These are phyloP conservation scores for Pseudoturritis turrita DNA, from an alignment of 345 rosid genomes.

Conservation along the genomic window DNA sequence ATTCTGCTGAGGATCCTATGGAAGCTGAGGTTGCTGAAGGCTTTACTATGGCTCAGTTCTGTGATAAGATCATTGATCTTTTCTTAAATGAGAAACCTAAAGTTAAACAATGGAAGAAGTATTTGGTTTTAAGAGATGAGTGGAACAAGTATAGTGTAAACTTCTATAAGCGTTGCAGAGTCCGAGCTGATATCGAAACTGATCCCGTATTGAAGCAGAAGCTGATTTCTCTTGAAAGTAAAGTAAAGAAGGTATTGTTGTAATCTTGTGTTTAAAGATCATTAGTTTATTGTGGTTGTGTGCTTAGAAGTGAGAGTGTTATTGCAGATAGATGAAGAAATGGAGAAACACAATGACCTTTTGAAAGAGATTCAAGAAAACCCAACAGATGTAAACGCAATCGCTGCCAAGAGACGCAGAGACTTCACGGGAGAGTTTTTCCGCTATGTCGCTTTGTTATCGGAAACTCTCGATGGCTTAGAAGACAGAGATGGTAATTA, in stretches of 20 bases:
- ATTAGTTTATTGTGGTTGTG: too few relatives aligned
- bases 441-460: slow-evolving; percentile 53
- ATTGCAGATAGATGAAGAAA: slow-evolving; percentile 90
- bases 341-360: slow-evolving; percentile 73
- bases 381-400: slow-evolving; percentile 75
- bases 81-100: slow-evolving; percentile 77
- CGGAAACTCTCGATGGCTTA: slow-evolving; percentile 60
- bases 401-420: slow-evolving; percentile 65
- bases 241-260: slow-evolving; percentile 67
- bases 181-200: slow-evolving; percentile 49
- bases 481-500: slow-evolving; percentile 84
- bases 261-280: too few relatives aligned
- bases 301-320: slow-evolving; percentile 37
- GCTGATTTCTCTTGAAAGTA: slow-evolving; percentile 47
- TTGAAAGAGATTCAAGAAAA: slow-evolving; percentile 73
- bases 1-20: slow-evolving; percentile 34
- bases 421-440: slow-evolving; percentile 86
- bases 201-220: slow-evolving; percentile 56
- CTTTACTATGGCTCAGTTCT: slow-evolving; percentile 60
- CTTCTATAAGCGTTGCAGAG: slow-evolving; percentile 63
- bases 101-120: slow-evolving; percentile 77
- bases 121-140: slow-evolving; percentile 72
- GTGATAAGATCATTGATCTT: slow-evolving; percentile 73
- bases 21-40: slow-evolving; percentile 72
- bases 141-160: slow-evolving; percentile 73